phyloP scores from a whole-genome alignment of 2,329 filamentous ascomycete genomes.

The Aureobasidium sp. region DNA sequence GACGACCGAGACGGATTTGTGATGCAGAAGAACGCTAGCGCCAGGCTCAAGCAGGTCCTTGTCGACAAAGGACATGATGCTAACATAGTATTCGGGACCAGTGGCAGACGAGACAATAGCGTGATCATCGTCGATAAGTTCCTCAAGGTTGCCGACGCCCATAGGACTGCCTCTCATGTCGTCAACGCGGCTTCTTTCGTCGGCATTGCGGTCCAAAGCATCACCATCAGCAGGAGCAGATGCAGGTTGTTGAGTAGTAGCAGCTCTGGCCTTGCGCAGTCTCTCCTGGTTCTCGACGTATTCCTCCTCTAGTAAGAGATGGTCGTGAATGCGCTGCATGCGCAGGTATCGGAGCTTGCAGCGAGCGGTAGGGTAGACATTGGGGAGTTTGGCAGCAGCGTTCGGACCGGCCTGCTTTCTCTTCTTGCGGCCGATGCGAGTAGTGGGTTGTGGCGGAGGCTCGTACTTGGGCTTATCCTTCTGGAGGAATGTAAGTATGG shows the following conservation, averaged over 20 bases:
- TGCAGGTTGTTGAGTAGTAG: constrained; percentile 55
- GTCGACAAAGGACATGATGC: constrained; percentile 99
- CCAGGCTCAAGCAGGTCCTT: constrained; percentile 96
- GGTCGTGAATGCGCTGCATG: constrained; percentile 98
- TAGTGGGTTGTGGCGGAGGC: constrained; percentile 92
- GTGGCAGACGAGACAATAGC: constrained; percentile 97
- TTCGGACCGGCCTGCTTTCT: constrained; percentile 90
- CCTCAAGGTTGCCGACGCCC: constrained; percentile 95
- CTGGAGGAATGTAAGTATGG: constrained; percentile 42
- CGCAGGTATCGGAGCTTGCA: constrained; percentile 95
- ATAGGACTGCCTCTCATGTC: constrained; percentile 98
- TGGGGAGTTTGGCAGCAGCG: constrained; percentile 88
- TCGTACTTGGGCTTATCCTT: constrained; percentile 99
- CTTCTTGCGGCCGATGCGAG: constrained; percentile 96
- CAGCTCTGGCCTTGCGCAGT: constrained; percentile 79
- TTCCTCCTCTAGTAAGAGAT: constrained; percentile 92
- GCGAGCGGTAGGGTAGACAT: constrained; percentile 88
- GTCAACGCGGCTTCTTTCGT: constrained; percentile 90
- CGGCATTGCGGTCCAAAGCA: constrained; percentile 78
- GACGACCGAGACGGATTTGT: constrained; percentile 96
- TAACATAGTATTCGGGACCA: constrained; percentile 97
- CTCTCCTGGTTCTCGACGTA: constrained; percentile 99
- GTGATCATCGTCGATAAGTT: constrained; percentile 98
- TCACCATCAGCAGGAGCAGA: constrained; percentile 61
- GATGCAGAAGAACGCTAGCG: constrained; percentile 88